Evolutionary conservation across 1,284 basidiomycete genomes (phyloP).

Genomic region (Cutaneotrichosporon cyanovorans): DNA sequence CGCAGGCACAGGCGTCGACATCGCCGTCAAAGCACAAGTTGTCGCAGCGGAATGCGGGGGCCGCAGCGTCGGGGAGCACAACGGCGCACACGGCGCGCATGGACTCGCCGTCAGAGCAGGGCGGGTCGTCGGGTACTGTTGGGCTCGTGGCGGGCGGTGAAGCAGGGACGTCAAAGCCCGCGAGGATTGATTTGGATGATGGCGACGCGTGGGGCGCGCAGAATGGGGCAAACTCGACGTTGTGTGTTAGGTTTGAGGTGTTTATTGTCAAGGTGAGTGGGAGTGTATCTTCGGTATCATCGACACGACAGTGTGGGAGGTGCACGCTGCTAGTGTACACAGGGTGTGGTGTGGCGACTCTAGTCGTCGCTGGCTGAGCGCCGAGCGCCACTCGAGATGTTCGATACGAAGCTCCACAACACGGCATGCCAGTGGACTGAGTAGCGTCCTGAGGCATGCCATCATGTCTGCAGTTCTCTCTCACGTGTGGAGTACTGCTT

Average conservation of each 20-base stretch:
- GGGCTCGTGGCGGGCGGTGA: conserved; percentile 9
- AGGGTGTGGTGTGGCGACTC: not conserved
- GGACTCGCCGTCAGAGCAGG: conserved; percentile 9
- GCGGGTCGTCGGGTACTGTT: conserved; percentile 16
- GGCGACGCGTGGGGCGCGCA: conserved; percentile 45
- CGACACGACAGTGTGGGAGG: not conserved
- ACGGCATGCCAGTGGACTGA: too few species aligned
- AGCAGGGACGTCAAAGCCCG: conserved; percentile 3
- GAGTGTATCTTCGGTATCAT: too few species aligned
- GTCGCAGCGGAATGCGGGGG: conserved; percentile 6
- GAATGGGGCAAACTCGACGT: conserved; percentile 52
- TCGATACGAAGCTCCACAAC: too few species aligned
- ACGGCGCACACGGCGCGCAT: not conserved
- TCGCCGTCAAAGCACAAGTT: conserved; percentile 17
- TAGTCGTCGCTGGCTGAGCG: not conserved
- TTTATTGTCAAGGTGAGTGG: conserved; percentile 78
- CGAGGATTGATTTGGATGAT: conserved; percentile 55
- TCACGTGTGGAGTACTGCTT: too few species aligned
- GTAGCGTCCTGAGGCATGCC: too few species aligned
- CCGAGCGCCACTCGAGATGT: too few species aligned
- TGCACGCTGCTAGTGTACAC: not conserved
- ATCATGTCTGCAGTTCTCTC: too few species aligned
- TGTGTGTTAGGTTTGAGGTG: conserved; percentile 88
- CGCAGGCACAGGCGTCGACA: not conserved
- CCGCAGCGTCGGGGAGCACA: conserved; percentile 1